Evolutionary conservation across 2,329 filamentous ascomycete species (phyloP).

Genomic region (Amesomyces nigricolor): DNA sequence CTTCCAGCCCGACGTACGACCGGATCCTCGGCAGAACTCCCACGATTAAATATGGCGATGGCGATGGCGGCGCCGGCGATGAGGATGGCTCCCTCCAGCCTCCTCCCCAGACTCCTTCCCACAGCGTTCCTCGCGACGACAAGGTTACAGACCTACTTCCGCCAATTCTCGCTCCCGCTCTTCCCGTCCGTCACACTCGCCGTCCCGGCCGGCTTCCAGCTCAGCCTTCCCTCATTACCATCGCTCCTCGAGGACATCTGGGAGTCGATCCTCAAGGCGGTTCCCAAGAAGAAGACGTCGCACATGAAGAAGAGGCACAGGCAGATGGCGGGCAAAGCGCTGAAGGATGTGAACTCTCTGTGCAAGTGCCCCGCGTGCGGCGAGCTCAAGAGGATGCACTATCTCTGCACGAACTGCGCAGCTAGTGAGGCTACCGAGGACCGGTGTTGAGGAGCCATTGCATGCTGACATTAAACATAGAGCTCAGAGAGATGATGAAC

Average conservation of each 20-base stretch:
- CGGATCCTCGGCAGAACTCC: background rate
- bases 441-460: background rate
- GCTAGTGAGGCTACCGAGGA: conserved; percentile 53
- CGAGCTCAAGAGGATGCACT: conserved; percentile 78
- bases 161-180: conserved; percentile 24
- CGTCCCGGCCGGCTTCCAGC: conserved; percentile 42
- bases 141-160: conserved; percentile 19
- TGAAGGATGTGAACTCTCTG: conserved; percentile 83
- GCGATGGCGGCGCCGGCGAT: conserved; percentile 24
- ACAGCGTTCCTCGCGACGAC: conserved; percentile 20
- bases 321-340: conserved; percentile 89
- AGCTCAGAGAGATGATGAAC: conserved; percentile 40
- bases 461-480: conserved; percentile 30
- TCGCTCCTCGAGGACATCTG: conserved; percentile 75
- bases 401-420: conserved; percentile 82
- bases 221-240: conserved; percentile 54
- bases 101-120: conserved; percentile 23
- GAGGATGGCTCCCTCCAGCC: conserved; percentile 21
- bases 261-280: conserved; percentile 86
- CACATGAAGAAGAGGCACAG: conserved; percentile 91
- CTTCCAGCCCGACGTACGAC: background rate
- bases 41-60: conserved; percentile 23
- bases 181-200: conserved; percentile 25
- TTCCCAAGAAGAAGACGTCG: conserved; percentile 98
- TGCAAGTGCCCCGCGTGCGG: conserved; percentile 90